Evolutionary conservation across 1,284 basidiomycete genomes (phyloP).

Genomic region (Sporisorium graminicola): DNA sequence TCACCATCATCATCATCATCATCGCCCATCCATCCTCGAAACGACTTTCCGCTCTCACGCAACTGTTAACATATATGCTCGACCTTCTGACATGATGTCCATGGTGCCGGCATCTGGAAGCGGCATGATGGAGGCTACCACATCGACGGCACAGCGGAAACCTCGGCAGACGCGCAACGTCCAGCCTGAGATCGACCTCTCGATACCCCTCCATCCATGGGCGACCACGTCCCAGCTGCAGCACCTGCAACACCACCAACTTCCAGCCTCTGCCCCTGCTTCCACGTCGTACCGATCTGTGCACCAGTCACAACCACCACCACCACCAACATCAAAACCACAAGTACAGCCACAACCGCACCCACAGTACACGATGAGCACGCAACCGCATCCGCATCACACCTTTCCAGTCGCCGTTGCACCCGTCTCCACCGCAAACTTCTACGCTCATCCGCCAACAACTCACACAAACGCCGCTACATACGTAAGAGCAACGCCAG

Average conservation of each 20-base stretch:
- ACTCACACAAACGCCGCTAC: background rate
- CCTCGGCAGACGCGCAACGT: conserved; percentile 19
- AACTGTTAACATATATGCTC: background rate
- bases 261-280: background rate
- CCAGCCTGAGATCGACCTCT: conserved; percentile 20
- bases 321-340: background rate
- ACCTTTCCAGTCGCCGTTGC: background rate
- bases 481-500: conserved; percentile 1
- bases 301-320: background rate
- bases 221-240: conserved; percentile 8
- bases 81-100: conserved; percentile 2
- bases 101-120: conserved; percentile 4
- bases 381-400: conserved; percentile 2
- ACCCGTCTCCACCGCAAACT: conserved; percentile 10
- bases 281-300: conserved; percentile 1
- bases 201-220: conserved; percentile 35
- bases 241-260: background rate
- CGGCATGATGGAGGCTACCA: conserved; percentile 14
- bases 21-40: background rate
- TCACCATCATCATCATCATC: conserved; percentile 1
- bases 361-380: background rate
- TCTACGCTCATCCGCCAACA: conserved; percentile 25
- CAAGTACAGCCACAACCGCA: conserved; percentile 2
- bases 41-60: background rate
- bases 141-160: conserved; percentile 1